phyloP scores from a whole-genome alignment of 2,329 filamentous ascomycete species.

The Pseudopithomyces maydicus region DNA sequence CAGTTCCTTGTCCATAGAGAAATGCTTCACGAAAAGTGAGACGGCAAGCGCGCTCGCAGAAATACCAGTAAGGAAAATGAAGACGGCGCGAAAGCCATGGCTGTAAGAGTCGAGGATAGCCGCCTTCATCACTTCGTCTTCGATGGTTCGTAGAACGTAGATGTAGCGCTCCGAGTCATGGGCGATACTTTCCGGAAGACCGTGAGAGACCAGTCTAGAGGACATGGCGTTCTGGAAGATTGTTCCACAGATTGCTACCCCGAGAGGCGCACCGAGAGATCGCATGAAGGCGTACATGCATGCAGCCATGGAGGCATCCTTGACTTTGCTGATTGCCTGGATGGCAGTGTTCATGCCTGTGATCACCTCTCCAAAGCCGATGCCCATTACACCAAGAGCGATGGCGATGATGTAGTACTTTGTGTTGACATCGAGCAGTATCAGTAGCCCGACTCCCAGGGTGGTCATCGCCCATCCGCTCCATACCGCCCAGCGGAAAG shows the following conservation, averaged over 20 bases:
- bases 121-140: conserved; percentile 17
- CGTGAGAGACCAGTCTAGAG: conserved; percentile 25
- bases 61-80: conserved; percentile 26
- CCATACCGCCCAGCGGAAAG: conserved; percentile 50
- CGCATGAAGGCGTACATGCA: conserved; percentile 47
- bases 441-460: conserved; percentile 44
- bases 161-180: conserved; percentile 36
- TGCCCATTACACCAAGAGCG: conserved; percentile 45
- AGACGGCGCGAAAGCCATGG: conserved; percentile 32
- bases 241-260: conserved; percentile 44
- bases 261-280: conserved; percentile 52
- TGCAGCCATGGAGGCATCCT: conserved; percentile 41
- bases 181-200: conserved; percentile 28
- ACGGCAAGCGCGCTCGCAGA: conserved; percentile 28
- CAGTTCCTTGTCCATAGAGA: conserved; percentile 37
- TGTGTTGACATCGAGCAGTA: conserved; percentile 44
- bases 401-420: conserved; percentile 43
- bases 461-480: conserved; percentile 48
- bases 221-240: conserved; percentile 51
- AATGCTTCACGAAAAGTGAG: conserved; percentile 35
- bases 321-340: conserved; percentile 42
- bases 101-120: conserved; percentile 30
- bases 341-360: conserved; percentile 47
- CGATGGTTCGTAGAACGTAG: conserved; percentile 26
- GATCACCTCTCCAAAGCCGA: conserved; percentile 51